Evolutionary conservation across 2,329 filamentous ascomycete genomes (phyloP).

Genomic region (Fusarium lyarnte): DNA sequence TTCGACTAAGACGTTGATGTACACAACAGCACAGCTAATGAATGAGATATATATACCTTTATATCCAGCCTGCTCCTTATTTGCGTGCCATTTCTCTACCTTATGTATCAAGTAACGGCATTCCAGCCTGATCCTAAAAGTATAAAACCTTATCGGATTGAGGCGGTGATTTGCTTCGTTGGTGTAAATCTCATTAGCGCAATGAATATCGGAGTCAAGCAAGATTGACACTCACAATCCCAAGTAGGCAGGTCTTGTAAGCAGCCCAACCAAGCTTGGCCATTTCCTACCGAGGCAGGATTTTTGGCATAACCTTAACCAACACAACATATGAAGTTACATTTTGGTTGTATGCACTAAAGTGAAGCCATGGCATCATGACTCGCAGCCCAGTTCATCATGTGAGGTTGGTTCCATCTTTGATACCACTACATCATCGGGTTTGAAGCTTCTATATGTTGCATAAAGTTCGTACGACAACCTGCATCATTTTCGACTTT

Average conservation of each 20-base stretch:
- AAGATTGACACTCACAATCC: background rate
- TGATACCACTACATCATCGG: background rate
- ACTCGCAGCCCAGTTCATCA: background rate
- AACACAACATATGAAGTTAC: background rate
- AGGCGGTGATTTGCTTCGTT: background rate
- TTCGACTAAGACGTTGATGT: slow-evolving; percentile 5
- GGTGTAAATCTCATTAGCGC: background rate
- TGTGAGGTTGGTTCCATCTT: background rate
- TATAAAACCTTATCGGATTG: background rate
- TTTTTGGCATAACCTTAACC: background rate
- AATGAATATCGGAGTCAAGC: background rate
- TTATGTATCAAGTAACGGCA: background rate
- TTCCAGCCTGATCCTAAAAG: background rate
- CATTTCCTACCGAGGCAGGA: slow-evolving; percentile 3
- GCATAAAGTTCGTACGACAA: background rate
- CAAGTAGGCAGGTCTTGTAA: background rate
- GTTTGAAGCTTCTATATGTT: background rate
- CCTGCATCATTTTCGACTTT: background rate
- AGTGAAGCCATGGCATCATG: slow-evolving; percentile 9
- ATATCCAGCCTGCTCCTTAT: background rate
- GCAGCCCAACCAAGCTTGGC: background rate
- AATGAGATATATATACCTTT: slow-evolving; percentile 18
- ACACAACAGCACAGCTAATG: slow-evolving; percentile 20
- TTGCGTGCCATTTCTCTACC: background rate
- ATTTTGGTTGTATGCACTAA: background rate